Conservation (phyloP, 2,329 filamentous ascomycete species). For the Venturia pyrina region DNA sequence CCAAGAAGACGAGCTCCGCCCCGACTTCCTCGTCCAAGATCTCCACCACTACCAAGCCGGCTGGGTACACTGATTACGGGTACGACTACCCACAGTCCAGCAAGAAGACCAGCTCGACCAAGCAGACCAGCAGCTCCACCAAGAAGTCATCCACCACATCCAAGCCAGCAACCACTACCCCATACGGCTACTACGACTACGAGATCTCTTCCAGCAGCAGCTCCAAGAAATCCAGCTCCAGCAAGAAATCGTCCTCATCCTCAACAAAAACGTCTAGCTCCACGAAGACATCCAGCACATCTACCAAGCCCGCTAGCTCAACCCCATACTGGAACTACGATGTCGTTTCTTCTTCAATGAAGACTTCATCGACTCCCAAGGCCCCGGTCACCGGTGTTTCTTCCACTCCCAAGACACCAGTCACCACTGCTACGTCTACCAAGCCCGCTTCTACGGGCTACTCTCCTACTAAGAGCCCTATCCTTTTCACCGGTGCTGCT, state of each 20-base stretch:
- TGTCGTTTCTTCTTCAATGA: neutral
- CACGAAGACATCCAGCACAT: neutral
- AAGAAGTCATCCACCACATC: neutral
- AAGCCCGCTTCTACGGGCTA: neutral
- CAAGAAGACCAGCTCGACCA: neutral
- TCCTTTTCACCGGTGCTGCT: neutral
- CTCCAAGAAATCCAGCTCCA: neutral
- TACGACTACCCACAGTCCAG: neutral
- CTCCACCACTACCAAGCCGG: neutral
- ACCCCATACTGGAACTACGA: neutral
- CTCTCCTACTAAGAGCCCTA: neutral
- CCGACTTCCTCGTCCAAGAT: neutral
- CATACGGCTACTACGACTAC: neutral
- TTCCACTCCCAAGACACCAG: neutral
- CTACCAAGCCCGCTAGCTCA: neutral
- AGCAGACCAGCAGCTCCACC: neutral
- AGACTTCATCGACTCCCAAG: neutral
- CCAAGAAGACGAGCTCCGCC: neutral
- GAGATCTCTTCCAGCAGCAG: neutral
- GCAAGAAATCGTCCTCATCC: neutral
- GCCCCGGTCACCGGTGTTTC: neutral
- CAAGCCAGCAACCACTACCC: neutral
- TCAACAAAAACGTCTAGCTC: neutral
- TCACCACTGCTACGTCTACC: neutral
- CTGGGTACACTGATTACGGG: neutral